Evolutionary conservation across 805 yeast species (phyloP).

Genomic region (Priceomyces medius): DNA sequence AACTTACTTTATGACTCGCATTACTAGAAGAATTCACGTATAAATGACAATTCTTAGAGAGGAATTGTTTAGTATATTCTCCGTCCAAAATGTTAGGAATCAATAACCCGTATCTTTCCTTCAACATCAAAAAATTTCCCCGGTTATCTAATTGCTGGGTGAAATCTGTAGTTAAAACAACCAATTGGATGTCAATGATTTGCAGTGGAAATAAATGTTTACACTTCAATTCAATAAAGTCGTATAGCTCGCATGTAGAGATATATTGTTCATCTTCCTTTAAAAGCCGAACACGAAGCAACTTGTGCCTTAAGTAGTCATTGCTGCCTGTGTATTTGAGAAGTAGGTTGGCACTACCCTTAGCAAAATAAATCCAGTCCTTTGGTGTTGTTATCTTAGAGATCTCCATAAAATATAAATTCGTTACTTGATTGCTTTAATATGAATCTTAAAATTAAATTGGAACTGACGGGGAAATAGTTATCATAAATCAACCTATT

Average conservation of each 20-base stretch:
- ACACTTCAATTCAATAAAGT: conserved; percentile 38
- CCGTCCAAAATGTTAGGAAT: conserved; percentile 42
- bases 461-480: neutral
- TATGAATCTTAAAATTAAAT: neutral
- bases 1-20: conserved; percentile 6
- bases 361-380: conserved; percentile 47
- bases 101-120: conserved; percentile 44
- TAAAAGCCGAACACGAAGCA: conserved; percentile 37
- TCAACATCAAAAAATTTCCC: conserved; percentile 29
- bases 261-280: conserved; percentile 36
- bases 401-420: conserved; percentile 29
- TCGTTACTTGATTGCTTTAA: neutral
- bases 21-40: conserved; percentile 13
- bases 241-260: conserved; percentile 40
- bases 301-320: conserved; percentile 31
- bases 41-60: conserved; percentile 39
- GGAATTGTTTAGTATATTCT: conserved; percentile 22
- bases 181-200: conserved; percentile 32
- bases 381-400: conserved; percentile 30
- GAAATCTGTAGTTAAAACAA: conserved; percentile 30
- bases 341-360: conserved; percentile 51
- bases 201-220: conserved; percentile 28
- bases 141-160: conserved; percentile 24
- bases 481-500: neutral
- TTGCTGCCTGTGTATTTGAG: conserved; percentile 40